A percentile compares a stretch with the other conserved stretches of the same genome.
phyloP scores from a whole-genome alignment of 768 basidiomycete genomes.

The Mycena haematopus region DNA sequence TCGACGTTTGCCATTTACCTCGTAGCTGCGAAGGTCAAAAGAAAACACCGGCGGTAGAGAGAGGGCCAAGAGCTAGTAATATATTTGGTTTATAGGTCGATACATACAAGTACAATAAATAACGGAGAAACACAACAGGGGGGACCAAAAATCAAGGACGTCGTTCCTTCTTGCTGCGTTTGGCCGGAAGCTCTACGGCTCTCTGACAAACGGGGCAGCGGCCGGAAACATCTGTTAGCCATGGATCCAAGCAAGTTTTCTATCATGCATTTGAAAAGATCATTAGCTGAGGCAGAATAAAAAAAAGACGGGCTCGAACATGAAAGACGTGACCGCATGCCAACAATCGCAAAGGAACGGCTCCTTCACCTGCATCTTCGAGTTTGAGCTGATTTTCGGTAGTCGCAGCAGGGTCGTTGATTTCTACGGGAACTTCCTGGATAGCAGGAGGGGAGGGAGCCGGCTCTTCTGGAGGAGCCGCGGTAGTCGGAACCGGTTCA shows the following conservation, averaged over 20 bases:
- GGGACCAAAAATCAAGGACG: constrained; percentile 9
- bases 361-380: constrained; percentile 75
- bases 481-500: constrained; percentile 11
- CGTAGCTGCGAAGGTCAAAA: too few relatives aligned
- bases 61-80: constrained; percentile 18
- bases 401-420: constrained; percentile 44
- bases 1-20: too few relatives aligned
- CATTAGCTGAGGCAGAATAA: constrained; percentile 19
- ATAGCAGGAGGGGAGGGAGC: constrained; percentile 21
- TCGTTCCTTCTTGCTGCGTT: constrained; percentile 43
- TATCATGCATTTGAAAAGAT: constrained; percentile 37
- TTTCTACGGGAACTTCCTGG: constrained; percentile 42
- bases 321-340: constrained; percentile 91
- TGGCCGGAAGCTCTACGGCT: constrained; percentile 60
- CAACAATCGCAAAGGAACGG: constrained; percentile 77
- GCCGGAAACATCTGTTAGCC: constrained; percentile 85
- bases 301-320: constrained; percentile 53
- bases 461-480: constrained; percentile 9
- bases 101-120: constrained; percentile 26
- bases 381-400: constrained; percentile 55
- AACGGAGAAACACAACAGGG: not conserved
- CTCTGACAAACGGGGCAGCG: constrained; percentile 89
- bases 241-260: constrained; percentile 91
- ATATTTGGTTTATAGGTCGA: constrained; percentile 16
- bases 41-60: too few relatives aligned